phyloP scores from a whole-genome alignment of 176 grass and related monocot genomes.

The Musa troglodytarum region DNA sequence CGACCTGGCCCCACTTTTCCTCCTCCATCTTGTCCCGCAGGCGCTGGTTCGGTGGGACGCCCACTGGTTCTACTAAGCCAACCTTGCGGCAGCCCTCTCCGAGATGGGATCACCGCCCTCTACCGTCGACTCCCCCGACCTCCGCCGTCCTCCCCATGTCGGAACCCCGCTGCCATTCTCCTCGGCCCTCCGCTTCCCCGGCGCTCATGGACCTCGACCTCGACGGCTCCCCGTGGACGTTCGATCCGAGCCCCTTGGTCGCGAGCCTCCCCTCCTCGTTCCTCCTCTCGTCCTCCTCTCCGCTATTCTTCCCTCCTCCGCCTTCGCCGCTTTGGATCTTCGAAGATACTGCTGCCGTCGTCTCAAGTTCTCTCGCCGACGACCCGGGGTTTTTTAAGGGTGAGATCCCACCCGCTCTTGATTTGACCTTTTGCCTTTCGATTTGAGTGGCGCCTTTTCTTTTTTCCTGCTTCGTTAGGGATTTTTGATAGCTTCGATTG shows the following conservation, averaged over 20 bases:
- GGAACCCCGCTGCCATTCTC: too few relatives aligned
- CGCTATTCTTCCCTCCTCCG: not conserved
- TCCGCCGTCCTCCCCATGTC: too few relatives aligned
- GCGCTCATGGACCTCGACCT: slow-evolving; percentile 5
- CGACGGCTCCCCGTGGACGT: not conserved
- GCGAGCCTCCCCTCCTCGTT: not conserved
- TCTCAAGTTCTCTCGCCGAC: not conserved
- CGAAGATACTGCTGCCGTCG: not conserved
- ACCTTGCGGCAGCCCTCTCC: too few relatives aligned
- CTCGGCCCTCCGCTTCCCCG: not conserved
- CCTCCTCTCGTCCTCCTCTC: not conserved
- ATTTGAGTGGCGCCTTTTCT: not conserved
- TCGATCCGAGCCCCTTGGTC: not conserved
- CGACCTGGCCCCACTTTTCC: too few relatives aligned
- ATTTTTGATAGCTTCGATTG: not conserved
- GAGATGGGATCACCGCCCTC: too few relatives aligned
- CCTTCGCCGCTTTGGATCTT: not conserved
- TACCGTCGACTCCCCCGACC: too few relatives aligned
- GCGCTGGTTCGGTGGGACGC: too few relatives aligned
- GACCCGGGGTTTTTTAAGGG: too few relatives aligned
- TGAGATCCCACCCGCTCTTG: not conserved
- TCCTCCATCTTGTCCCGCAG: too few relatives aligned
- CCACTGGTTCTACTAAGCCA: too few relatives aligned
- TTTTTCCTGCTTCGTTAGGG: not conserved
- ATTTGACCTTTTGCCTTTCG: not conserved